Evolutionary conservation across 2,329 filamentous ascomycete genomes (phyloP).

Genomic region (Trichoderma brevicompactum): DNA sequence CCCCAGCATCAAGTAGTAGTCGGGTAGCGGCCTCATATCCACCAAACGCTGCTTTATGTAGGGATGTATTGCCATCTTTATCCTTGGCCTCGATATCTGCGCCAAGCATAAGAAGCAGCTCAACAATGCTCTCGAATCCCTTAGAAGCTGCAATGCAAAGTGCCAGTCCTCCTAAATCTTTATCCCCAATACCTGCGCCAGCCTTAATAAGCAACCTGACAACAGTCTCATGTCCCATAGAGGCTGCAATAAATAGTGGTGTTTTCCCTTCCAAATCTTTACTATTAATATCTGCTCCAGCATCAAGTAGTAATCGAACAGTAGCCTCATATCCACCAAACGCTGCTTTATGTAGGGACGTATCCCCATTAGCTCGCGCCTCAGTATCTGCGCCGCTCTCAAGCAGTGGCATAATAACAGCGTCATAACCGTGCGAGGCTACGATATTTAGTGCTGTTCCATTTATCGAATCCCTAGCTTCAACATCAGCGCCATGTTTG

Average conservation of each 20-base stretch:
- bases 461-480: neutral
- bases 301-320: neutral
- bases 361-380: neutral
- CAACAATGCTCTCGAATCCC: too few relatives aligned
- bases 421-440: neutral
- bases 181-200: neutral
- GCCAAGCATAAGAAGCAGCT: too few relatives aligned
- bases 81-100: too few relatives aligned
- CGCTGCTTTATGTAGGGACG: neutral
- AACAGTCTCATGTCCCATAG: neutral
- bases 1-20: too few relatives aligned
- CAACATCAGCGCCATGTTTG: neutral
- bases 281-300: neutral
- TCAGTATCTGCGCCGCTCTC: neutral
- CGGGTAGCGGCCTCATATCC: too few relatives aligned
- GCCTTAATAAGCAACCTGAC: neutral
- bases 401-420: neutral
- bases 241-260: neutral
- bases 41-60: too few relatives aligned
- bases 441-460: neutral
- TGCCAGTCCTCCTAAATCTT: too few relatives aligned
- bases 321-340: neutral
- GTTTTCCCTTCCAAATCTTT: neutral
- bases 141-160: too few relatives aligned
- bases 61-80: too few relatives aligned